These are phyloP conservation scores for Eucommia ulmoides DNA, from an alignment of 257 asterid genomes.

Conservation along the genomic window DNA sequence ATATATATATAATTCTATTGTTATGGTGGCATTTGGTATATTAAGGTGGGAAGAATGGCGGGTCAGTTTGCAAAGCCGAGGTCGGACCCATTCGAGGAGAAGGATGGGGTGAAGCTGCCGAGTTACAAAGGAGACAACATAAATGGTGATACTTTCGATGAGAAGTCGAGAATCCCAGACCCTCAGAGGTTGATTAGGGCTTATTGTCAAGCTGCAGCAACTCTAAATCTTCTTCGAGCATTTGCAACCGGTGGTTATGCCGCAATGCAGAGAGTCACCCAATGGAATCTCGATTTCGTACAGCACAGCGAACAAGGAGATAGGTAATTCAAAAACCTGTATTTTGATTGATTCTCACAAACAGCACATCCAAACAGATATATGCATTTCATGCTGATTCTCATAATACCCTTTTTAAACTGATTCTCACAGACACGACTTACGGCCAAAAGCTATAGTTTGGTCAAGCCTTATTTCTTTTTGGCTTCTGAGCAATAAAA, in stretches of 20 bases:
- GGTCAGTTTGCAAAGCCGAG: slow-evolving; percentile 90
- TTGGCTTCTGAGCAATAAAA: too few species aligned
- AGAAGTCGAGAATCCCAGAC: slow-evolving; percentile 60
- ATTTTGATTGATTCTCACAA: too few species aligned
- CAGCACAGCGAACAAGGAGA: slow-evolving; percentile 90
- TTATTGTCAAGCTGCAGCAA: slow-evolving; percentile 77
- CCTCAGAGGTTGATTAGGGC: slow-evolving; percentile 86
- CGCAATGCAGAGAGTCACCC: slow-evolving; percentile 72
- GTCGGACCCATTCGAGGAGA: slow-evolving; percentile 58
- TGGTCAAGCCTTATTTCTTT: not conserved
- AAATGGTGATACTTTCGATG: slow-evolving; percentile 65
- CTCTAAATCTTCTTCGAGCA: slow-evolving; percentile 68
- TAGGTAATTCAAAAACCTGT: slow-evolving; percentile 35
- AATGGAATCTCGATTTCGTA: slow-evolving; percentile 76
- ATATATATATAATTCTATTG: slow-evolving; percentile 2
- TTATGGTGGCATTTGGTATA: slow-evolving; percentile 1
- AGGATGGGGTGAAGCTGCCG: slow-evolving; percentile 65
- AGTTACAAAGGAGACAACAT: slow-evolving; percentile 79
- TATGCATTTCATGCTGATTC: too few species aligned
- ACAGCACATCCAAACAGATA: too few species aligned
- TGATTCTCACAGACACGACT: too few species aligned
- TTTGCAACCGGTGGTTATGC: slow-evolving; percentile 88
- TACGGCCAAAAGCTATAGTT: too few species aligned
- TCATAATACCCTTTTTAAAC: too few species aligned
- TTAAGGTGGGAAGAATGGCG: slow-evolving; percentile 88